phyloP scores from a whole-genome alignment of 257 asterid species.

The Lavandula angustifolia region DNA sequence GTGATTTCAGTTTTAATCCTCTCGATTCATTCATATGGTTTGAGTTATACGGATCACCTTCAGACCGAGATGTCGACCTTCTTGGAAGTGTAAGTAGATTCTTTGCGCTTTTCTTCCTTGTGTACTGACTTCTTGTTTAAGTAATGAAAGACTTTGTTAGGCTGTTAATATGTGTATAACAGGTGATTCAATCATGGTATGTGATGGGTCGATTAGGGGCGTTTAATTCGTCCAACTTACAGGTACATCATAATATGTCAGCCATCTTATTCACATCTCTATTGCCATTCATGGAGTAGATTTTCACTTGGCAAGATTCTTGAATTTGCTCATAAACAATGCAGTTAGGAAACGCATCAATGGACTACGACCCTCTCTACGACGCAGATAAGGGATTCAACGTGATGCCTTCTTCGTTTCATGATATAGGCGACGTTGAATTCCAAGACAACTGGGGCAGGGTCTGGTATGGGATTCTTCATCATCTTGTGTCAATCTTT shows the following conservation, averaged over 20 bases:
- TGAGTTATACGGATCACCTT: conserved; percentile 85
- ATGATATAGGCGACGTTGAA: conserved; percentile 83
- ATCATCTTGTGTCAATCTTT: background rate
- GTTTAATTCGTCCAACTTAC: conserved; percentile 78
- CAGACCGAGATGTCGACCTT: conserved; percentile 92
- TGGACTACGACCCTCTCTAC: conserved; percentile 80
- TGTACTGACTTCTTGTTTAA: conserved; percentile 2
- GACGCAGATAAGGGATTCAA: conserved; percentile 78
- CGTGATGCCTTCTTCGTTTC: conserved; percentile 94
- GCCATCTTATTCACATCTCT: background rate
- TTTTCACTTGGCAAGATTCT: background rate
- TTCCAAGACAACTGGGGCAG: conserved; percentile 98
- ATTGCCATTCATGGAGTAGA: background rate
- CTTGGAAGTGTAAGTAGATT: conserved; percentile 79
- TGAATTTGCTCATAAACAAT: conserved; percentile 24
- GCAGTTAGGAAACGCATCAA: conserved; percentile 75
- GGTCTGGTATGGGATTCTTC: conserved; percentile 61
- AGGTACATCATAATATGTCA: conserved; percentile 49
- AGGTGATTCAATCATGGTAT: conserved; percentile 96
- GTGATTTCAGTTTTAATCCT: conserved; percentile 79
- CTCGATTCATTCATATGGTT: conserved; percentile 93
- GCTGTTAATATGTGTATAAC: conserved; percentile 27
- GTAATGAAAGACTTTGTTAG: conserved; percentile 3
- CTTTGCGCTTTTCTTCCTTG: conserved; percentile 28
- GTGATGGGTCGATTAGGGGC: conserved; percentile 98